Evolutionary conservation across 2,329 filamentous ascomycete genomes (phyloP), one percentile per base, ranked within the genome.

Genomic region (Triangularia setosa): DNA sequence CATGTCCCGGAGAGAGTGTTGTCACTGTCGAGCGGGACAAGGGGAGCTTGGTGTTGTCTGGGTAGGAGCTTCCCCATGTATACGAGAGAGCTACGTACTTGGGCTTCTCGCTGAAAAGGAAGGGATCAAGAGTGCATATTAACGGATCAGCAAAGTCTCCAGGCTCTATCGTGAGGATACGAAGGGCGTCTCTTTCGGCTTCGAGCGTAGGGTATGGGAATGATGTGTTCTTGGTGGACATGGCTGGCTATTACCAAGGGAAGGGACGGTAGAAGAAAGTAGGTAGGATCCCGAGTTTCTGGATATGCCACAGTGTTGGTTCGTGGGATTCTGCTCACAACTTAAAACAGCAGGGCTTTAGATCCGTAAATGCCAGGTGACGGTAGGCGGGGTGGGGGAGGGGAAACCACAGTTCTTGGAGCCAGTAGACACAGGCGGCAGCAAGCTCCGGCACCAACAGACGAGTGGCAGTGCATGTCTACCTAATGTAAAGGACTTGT

Each of bases 61-160:
- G 54, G 14, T 65, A 66, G 1, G 69, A 61, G 24, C 67, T 48
- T 0, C 61, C 69, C 71, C 71, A 73, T 2, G 70, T 70, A 35
- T 73, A 73, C 4, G 71, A 73, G 6, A 73, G 61, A 11, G 70
- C 70, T 9, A 68, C 60, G 28, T 71, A 72, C n/a, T 58, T 65
- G n/a, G 69, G 69, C 53, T 65, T 70, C 24, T 55, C 55, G n/a
- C 24, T 27, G 40, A 71, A 69, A 0, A 66, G 18, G 4, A 65
- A 67, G 9, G 67, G 54, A 3, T 58, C 57, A 23, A 73, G 69
- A 1, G 61, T 63, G 56, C 66, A 66, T 11, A 54, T 58, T 14
- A 70, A 54, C 11, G 63, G 53, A 21, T 67, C 65, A 27, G 44
- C 57, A 28, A 71, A 71, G 28, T 64, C 61, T 16, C 68, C 69